phyloP scores from a whole-genome alignment of 2,329 filamentous ascomycete genomes.

The Colletotrichum plurivorum region DNA sequence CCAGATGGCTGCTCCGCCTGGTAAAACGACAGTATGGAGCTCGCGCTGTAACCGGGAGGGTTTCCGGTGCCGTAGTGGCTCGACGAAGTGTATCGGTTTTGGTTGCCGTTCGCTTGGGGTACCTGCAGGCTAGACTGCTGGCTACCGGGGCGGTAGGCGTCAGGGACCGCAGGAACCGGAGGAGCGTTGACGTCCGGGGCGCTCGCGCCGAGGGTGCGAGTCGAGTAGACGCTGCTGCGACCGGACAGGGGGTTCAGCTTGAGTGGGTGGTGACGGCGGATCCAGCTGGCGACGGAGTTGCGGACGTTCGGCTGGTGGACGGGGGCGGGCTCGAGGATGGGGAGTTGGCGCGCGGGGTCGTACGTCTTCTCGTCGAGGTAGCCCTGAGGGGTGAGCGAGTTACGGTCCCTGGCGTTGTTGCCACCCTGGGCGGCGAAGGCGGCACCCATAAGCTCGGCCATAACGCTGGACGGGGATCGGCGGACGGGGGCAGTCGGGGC shows the following conservation, averaged over 20 bases:
- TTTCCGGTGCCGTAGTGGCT: constrained; percentile 24
- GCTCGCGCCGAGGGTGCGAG: constrained; percentile 10
- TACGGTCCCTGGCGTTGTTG: constrained; percentile 1
- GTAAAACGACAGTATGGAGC: constrained; percentile 35
- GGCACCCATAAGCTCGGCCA: constrained; percentile 43
- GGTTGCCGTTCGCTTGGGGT: not conserved
- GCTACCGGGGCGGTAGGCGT: constrained; percentile 23
- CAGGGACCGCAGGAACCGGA: constrained; percentile 28
- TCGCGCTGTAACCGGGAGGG: constrained; percentile 8
- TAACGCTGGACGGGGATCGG: constrained; percentile 38
- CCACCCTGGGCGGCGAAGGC: constrained; percentile 41
- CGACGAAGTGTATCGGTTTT: constrained; percentile 10
- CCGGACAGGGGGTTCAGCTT: constrained; percentile 42
- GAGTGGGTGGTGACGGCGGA: constrained; percentile 45
- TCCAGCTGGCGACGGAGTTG: constrained; percentile 45
- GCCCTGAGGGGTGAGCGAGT: constrained; percentile 32
- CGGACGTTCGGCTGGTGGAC: constrained; percentile 41
- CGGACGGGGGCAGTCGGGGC: constrained; percentile 18
- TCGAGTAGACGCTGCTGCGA: constrained; percentile 36
- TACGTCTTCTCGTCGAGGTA: constrained; percentile 42
- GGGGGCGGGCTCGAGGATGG: constrained; percentile 36
- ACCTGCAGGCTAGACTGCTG: constrained; percentile 7
- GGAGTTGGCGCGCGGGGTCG: constrained; percentile 34
- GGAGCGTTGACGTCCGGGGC: constrained; percentile 14
- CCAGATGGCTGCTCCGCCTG: not conserved